phyloP scores from a whole-genome alignment of 2,329 filamentous ascomycete species.

The Arachnomyces sp. region DNA sequence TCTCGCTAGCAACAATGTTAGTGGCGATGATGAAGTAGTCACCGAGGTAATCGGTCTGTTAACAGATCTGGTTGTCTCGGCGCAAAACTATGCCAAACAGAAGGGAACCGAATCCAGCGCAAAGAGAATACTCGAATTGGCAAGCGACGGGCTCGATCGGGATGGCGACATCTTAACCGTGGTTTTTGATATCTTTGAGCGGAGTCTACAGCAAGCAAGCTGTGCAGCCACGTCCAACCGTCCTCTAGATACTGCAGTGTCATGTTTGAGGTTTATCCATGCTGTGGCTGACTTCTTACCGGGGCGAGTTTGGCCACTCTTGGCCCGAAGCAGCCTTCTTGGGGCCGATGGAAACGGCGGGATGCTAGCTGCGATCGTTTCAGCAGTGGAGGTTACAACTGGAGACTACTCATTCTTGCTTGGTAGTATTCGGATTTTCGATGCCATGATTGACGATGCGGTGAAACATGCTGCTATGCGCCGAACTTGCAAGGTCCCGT shows the following conservation, averaged over 20 bases:
- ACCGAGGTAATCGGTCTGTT: slow-evolving; percentile 68
- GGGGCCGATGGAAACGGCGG: slow-evolving; percentile 68
- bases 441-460: slow-evolving; percentile 65
- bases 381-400: slow-evolving; percentile 69
- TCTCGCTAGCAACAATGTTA: slow-evolving; percentile 41
- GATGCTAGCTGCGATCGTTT: slow-evolving; percentile 67
- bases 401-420: slow-evolving; percentile 71
- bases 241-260: slow-evolving; percentile 58
- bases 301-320: slow-evolving; percentile 80
- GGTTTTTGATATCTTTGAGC: slow-evolving; percentile 77
- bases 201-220: slow-evolving; percentile 44
- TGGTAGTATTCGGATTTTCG: slow-evolving; percentile 65
- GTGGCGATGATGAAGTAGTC: slow-evolving; percentile 51
- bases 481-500: slow-evolving; percentile 26
- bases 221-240: slow-evolving; percentile 56
- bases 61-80: slow-evolving; percentile 55
- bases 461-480: slow-evolving; percentile 46
- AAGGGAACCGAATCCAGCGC: slow-evolving; percentile 30
- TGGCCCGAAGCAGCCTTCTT: slow-evolving; percentile 72
- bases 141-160: slow-evolving; percentile 41
- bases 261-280: slow-evolving; percentile 73
- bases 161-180: slow-evolving; percentile 66
- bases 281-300: slow-evolving; percentile 65
- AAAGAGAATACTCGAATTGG: slow-evolving; percentile 40
- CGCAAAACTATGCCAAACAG: slow-evolving; percentile 19